Percentiles rank a stretch among this genome's conserved stretches.
Evolutionary conservation across 2,329 filamentous ascomycete genomes (phyloP).

Genomic region (Trichophyton rubrum): DNA sequence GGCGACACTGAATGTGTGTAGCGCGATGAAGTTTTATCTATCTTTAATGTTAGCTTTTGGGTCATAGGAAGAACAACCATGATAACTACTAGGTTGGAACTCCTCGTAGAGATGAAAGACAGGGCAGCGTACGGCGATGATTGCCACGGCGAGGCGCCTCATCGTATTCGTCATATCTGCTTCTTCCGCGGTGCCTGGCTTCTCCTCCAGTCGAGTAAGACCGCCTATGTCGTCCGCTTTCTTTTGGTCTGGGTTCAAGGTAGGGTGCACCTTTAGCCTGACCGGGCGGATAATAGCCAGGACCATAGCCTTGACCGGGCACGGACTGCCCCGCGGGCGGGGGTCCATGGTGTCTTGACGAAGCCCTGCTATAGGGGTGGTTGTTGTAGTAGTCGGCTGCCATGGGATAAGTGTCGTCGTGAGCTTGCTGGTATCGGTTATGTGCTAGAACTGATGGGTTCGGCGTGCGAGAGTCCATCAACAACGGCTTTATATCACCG

Average conservation of each 20-base stretch:
- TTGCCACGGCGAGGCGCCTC: slow-evolving; percentile 18
- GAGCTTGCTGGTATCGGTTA: not conserved
- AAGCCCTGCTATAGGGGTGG: not conserved
- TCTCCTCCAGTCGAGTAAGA: not conserved
- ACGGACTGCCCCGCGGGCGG: not conserved
- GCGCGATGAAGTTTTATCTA: slow-evolving; percentile 21
- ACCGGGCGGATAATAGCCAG: not conserved
- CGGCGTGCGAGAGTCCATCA: no score
- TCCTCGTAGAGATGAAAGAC: not conserved
- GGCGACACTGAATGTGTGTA: slow-evolving; percentile 21
- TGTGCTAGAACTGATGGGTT: not conserved
- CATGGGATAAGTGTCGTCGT: not conserved
- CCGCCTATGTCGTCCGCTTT: not conserved
- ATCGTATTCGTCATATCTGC: slow-evolving; percentile 28
- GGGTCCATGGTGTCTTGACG: not conserved
- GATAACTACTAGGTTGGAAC: not conserved
- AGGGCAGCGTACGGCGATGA: not conserved
- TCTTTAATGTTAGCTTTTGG: not conserved
- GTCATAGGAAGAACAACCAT: not conserved
- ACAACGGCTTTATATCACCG: not conserved
- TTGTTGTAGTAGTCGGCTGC: slow-evolving; percentile 2
- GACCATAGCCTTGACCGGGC: not conserved
- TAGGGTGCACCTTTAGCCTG: not conserved
- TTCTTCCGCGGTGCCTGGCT: slow-evolving; percentile 2
- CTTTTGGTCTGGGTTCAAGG: not conserved